Conservation (phyloP, 768 basidiomycete species). For the Lentinula guzmanii region DNA sequence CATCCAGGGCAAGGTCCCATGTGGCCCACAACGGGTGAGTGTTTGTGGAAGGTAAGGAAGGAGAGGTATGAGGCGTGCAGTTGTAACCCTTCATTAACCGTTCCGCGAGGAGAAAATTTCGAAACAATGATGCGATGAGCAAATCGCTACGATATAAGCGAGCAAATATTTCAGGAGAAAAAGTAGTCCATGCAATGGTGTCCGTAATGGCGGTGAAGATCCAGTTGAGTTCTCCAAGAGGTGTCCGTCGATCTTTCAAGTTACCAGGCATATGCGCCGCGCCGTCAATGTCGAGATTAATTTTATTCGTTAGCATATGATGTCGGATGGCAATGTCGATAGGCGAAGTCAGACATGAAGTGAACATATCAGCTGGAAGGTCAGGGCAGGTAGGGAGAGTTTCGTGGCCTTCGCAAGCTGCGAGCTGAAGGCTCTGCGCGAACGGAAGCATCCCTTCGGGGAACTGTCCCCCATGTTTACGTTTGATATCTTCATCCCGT, state of each 20-base stretch:
- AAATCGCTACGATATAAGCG: conserved; percentile 93
- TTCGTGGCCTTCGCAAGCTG: conserved; percentile 89
- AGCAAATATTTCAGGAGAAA: conserved; percentile 90
- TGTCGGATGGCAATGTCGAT: conserved; percentile 96
- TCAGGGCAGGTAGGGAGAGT: conserved; percentile 93
- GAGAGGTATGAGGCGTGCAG: conserved; percentile 92
- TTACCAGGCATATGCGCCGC: conserved; percentile 83
- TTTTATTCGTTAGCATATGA: conserved; percentile 81
- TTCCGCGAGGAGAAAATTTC: conserved; percentile 95
- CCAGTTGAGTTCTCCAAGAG: conserved; percentile 98
- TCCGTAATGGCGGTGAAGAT: conserved; percentile 99
- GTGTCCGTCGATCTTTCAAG: conserved; percentile 92
- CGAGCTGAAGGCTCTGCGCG: conserved; percentile 88
- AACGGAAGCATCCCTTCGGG: conserved; percentile 63
- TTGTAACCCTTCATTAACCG: conserved; percentile 97
- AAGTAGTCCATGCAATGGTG: conserved; percentile 98
- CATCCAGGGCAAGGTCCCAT: conserved; percentile 97
- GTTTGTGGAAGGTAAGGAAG: conserved; percentile 90
- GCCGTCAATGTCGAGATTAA: conserved; percentile 84
- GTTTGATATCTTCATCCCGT: conserved; percentile 61
- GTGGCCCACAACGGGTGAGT: conserved; percentile 95
- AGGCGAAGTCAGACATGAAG: conserved; percentile 94
- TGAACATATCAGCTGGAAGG: conserved; percentile 95
- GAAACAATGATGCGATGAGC: conserved; percentile 91
- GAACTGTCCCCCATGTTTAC: conserved; percentile 51